Evolutionary conservation across 148 eudicot species (phyloP).

Genomic region (Fagopyrum tataricum): DNA sequence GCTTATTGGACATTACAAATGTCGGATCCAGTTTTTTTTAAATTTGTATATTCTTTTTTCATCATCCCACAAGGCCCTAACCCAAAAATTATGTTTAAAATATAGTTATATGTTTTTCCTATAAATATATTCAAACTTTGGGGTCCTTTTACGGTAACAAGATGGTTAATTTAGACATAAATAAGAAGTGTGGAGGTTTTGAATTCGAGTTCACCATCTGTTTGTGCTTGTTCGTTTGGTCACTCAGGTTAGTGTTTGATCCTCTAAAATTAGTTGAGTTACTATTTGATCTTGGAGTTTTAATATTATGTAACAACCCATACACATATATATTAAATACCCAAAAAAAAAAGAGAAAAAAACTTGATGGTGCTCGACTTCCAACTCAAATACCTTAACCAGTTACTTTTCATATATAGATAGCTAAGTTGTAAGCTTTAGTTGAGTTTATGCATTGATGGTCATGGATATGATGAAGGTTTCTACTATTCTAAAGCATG

Average conservation of each 20-base stretch:
- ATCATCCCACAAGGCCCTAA: conserved; percentile 5
- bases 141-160: neutral
- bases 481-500: neutral
- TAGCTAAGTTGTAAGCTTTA: neutral
- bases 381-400: too few species aligned
- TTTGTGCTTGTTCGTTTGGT: too few species aligned
- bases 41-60: conserved; percentile 11
- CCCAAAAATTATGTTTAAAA: neutral
- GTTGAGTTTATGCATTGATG: conserved; percentile 1
- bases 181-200: too few species aligned
- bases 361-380: neutral
- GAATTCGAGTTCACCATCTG: too few species aligned
- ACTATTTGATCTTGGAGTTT: too few species aligned
- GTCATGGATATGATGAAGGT: neutral
- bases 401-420: too few species aligned
- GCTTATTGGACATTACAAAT: conserved; percentile 31
- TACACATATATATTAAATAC: too few species aligned
- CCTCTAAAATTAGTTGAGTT: too few species aligned
- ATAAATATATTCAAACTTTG: neutral
- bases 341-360: too few species aligned
- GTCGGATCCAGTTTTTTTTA: conserved; percentile 33
- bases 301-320: neutral
- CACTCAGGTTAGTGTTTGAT: too few species aligned
- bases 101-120: neutral
- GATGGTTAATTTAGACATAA: too few species aligned